Evolutionary conservation across 148 eudicot genomes (phyloP).

Genomic region (Vaccinium vitisidaea): DNA sequence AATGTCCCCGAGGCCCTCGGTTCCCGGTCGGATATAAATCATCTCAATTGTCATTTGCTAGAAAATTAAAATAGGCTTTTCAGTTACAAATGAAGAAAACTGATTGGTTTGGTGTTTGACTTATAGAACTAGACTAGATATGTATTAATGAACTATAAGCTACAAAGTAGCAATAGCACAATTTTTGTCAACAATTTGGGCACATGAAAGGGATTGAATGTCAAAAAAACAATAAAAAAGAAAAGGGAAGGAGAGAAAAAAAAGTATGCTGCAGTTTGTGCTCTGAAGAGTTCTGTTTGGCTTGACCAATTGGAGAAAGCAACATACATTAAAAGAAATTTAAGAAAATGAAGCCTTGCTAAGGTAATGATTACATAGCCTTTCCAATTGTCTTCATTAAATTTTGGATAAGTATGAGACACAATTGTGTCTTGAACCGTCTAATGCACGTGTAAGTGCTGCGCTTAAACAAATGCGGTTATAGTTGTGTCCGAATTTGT

Average conservation of each 20-base stretch:
- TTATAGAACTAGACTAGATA: background rate
- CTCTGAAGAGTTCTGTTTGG: background rate
- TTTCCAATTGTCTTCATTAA: background rate
- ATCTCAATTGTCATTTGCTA: background rate
- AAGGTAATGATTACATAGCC: background rate
- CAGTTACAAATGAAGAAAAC: background rate
- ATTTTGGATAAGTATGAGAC: background rate
- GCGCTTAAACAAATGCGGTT: background rate
- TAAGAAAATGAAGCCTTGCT: background rate
- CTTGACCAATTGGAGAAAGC: background rate
- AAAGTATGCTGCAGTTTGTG: background rate
- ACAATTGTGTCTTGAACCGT: background rate
- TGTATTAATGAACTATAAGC: background rate
- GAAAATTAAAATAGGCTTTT: background rate
- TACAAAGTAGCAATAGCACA: background rate
- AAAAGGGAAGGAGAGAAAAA: background rate
- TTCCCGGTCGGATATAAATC: background rate
- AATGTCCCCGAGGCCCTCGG: too few relatives aligned
- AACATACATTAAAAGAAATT: background rate
- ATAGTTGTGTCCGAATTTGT: background rate
- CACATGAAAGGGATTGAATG: background rate
- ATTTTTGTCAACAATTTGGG: background rate
- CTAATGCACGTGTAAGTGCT: background rate
- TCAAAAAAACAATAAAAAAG: background rate
- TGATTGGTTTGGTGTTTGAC: slow-evolving; percentile 9